phyloP scores from a whole-genome alignment of 768 basidiomycete species.

The Lyophyllum decastes region DNA sequence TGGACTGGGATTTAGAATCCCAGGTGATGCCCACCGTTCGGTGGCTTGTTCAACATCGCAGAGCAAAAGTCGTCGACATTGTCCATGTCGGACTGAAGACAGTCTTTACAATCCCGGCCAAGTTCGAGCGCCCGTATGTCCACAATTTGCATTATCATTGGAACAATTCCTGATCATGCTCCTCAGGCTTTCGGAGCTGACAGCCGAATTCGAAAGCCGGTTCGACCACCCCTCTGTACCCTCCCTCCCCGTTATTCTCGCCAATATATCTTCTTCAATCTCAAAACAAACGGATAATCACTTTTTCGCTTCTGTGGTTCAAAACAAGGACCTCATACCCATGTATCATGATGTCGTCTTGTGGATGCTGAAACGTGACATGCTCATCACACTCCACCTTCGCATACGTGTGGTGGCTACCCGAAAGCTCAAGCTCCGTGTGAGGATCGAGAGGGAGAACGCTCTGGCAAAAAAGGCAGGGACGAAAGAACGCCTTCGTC shows the following conservation, averaged over 20 bases:
- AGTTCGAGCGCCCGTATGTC: conserved; percentile 62
- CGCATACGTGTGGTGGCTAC: conserved; percentile 85
- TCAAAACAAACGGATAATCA: conserved; percentile 67
- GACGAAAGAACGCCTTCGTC: conserved; percentile 10
- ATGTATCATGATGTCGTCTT: conserved; percentile 81
- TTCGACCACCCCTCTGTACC: conserved; percentile 67
- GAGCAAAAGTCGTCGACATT: conserved; percentile 87
- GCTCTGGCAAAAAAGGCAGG: conserved; percentile 30
- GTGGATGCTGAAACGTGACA: conserved; percentile 89
- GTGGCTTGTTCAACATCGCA: conserved; percentile 87
- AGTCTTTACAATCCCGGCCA: conserved; percentile 73
- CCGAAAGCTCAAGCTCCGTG: conserved; percentile 69
- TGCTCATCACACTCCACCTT: conserved; percentile 84
- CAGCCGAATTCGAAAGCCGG: conserved; percentile 57
- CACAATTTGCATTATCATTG: conserved; percentile 2
- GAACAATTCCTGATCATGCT: not conserved
- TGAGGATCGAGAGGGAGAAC: conserved; percentile 47
- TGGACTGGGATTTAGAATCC: conserved; percentile 82
- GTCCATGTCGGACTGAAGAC: conserved; percentile 81
- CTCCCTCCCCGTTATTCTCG: conserved; percentile 71
- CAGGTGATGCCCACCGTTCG: conserved; percentile 91
- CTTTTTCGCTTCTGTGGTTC: conserved; percentile 80
- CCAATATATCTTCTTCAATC: conserved; percentile 70
- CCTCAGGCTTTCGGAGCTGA: conserved; percentile 52
- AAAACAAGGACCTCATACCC: conserved; percentile 63